phyloP scores from a whole-genome alignment of 805 yeast genomes.

The Spathaspora passalidarum region DNA sequence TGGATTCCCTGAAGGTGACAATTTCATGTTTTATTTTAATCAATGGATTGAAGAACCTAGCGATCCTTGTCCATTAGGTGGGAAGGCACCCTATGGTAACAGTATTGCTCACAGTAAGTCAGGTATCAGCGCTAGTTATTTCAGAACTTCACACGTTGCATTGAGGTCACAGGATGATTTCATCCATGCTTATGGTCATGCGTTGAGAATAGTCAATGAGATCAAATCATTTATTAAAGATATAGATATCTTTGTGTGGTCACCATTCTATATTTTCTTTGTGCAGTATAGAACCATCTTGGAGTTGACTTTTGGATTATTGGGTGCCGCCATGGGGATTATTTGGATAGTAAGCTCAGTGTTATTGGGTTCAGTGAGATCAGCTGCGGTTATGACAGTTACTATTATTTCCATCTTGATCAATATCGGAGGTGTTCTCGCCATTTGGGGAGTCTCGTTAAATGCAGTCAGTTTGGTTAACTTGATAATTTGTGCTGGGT shows the following conservation, averaged over 20 bases:
- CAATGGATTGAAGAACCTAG: conserved; percentile 85
- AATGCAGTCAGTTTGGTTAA: conserved; percentile 91
- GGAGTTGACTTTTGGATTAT: conserved; percentile 51
- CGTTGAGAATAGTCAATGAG: conserved; percentile 63
- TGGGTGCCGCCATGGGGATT: conserved; percentile 49
- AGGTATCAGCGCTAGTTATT: conserved; percentile 55
- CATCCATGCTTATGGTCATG: conserved; percentile 72
- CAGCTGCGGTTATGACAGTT: conserved; percentile 53
- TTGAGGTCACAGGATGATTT: conserved; percentile 81
- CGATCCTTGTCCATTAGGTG: conserved; percentile 92
- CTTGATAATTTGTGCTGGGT: conserved; percentile 85
- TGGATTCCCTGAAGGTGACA: conserved; percentile 73
- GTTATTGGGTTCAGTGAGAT: conserved; percentile 63
- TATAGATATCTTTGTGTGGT: conserved; percentile 76
- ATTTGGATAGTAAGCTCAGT: conserved; percentile 53
- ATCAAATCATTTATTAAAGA: conserved; percentile 38
- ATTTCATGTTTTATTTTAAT: conserved; percentile 67
- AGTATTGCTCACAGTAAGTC: conserved; percentile 46
- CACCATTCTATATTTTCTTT: conserved; percentile 89
- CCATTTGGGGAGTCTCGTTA: conserved; percentile 67
- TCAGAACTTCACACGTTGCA: conserved; percentile 78
- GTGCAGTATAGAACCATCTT: conserved; percentile 79
- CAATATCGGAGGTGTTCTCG: conserved; percentile 80
- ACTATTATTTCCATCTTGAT: conserved; percentile 65
- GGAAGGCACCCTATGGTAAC: conserved; percentile 83